Conservation (phyloP, 352 stramenopile species). For the Globisporangium nodosum region DNA sequence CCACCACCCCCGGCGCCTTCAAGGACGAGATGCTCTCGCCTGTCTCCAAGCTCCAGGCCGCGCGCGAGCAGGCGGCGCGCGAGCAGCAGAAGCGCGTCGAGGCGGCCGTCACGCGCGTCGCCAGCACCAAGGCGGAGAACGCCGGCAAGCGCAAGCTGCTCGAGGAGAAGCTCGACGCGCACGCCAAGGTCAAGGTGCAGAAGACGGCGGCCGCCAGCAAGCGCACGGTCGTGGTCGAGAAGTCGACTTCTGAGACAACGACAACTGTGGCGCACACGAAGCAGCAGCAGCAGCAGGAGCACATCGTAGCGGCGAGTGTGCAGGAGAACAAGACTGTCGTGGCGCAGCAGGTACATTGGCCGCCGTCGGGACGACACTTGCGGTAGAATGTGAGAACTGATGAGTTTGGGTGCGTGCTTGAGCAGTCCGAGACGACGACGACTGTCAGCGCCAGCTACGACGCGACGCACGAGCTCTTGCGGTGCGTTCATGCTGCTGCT, state of each 20-base stretch:
- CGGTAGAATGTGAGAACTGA: background rate
- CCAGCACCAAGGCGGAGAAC: conserved; percentile 42
- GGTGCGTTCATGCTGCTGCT: conserved; percentile 11
- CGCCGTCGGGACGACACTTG: background rate
- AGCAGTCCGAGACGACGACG: conserved; percentile 1
- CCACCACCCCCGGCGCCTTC: conserved; percentile 23
- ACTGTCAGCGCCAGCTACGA: conserved; percentile 13
- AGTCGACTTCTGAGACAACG: conserved; percentile 5
- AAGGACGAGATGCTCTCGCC: conserved; percentile 49
- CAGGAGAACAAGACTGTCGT: conserved; percentile 5
- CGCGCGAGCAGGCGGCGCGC: conserved; percentile 45
- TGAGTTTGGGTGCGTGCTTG: background rate
- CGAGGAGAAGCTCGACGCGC: conserved; percentile 33
- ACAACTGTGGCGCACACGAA: conserved; percentile 2
- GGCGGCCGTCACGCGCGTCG: conserved; percentile 46
- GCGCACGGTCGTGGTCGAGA: conserved; percentile 5
- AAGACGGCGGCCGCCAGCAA: conserved; percentile 31
- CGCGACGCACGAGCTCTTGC: conserved; percentile 26
- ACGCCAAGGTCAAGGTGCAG: conserved; percentile 37
- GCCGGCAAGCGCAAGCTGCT: conserved; percentile 55
- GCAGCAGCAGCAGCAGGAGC: conserved; percentile 1
- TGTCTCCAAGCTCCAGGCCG: conserved; percentile 72
- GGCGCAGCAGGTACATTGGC: conserved; percentile 6
- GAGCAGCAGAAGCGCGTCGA: conserved; percentile 74
- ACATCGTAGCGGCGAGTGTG: background rate